A percentile compares a stretch with the other conserved stretches of the same genome.
Conservation (phyloP, 805 yeast genomes). For the Maudiozyma barnettii region DNA sequence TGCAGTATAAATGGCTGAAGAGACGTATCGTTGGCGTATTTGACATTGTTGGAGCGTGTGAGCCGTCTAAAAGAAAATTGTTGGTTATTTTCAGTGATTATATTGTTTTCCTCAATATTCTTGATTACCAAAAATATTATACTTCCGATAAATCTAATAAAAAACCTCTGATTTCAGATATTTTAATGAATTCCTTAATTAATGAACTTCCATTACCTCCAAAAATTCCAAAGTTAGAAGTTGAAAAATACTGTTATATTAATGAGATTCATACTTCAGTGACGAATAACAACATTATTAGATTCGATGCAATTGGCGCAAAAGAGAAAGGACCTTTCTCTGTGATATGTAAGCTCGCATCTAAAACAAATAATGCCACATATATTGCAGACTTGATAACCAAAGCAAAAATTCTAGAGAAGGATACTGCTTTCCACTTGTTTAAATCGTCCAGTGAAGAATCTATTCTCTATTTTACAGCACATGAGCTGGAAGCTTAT, state of each 20-base stretch:
- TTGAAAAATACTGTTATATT: slow-evolving; percentile 58
- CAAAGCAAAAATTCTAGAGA: slow-evolving; percentile 69
- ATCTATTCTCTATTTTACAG: slow-evolving; percentile 49
- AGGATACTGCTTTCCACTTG: slow-evolving; percentile 78
- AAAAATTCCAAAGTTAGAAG: slow-evolving; percentile 59
- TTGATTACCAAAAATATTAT: slow-evolving; percentile 32
- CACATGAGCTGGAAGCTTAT: slow-evolving; percentile 52
- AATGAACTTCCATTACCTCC: slow-evolving; percentile 69
- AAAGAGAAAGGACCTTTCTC: slow-evolving; percentile 11
- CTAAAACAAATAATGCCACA: slow-evolving; percentile 29
- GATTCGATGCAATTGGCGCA: slow-evolving; percentile 22
- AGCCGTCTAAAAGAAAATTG: slow-evolving; percentile 38
- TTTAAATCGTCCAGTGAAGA: slow-evolving; percentile 43
- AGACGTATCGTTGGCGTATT: slow-evolving; percentile 76
- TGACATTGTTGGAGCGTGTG: slow-evolving; percentile 34
- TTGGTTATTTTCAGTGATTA: slow-evolving; percentile 76
- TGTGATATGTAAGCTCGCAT: slow-evolving; percentile 19
- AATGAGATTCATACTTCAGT: slow-evolving; percentile 44
- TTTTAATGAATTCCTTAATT: slow-evolving; percentile 80
- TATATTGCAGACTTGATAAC: slow-evolving; percentile 40
- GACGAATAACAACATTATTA: slow-evolving; percentile 20
- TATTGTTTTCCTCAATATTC: slow-evolving; percentile 51
- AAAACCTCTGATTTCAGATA: slow-evolving; percentile 60
- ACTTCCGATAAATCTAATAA: slow-evolving; percentile 5
- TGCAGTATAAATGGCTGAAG: slow-evolving; percentile 82